Evolutionary conservation across 2,329 filamentous ascomycete species (phyloP).

Genomic region (Graphilbum ipis-grandicollis): DNA sequence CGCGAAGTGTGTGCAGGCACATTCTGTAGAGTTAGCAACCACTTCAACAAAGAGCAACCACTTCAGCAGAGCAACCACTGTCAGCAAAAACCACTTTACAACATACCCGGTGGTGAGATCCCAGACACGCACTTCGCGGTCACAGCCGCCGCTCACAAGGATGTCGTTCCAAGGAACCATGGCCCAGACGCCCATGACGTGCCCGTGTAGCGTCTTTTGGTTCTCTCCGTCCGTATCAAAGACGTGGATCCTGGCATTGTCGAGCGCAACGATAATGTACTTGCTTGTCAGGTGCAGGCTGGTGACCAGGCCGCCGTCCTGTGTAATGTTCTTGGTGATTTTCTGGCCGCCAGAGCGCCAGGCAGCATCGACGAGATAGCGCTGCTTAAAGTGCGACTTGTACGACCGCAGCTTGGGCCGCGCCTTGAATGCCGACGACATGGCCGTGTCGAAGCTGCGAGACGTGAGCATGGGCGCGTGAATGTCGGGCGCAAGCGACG

Average conservation of each 20-base stretch:
- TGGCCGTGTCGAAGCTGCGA: conserved; percentile 38
- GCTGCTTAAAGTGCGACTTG: conserved; percentile 93
- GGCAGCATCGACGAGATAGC: conserved; percentile 91
- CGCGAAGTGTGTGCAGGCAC: conserved; percentile 68
- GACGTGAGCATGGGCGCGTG: conserved; percentile 20
- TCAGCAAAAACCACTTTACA: too few relatives aligned
- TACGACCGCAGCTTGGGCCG: conserved; percentile 63
- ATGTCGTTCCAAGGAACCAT: conserved; percentile 98
- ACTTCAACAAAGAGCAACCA: too few relatives aligned
- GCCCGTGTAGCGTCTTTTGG: conserved; percentile 77
- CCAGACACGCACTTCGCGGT: conserved; percentile 94
- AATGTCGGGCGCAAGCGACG: conserved; percentile 21
- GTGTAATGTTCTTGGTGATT: conserved; percentile 74
- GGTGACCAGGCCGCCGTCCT: conserved; percentile 92
- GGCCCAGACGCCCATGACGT: conserved; percentile 99
- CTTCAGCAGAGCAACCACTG: too few relatives aligned
- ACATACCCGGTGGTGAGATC: conserved; percentile 79
- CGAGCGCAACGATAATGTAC: conserved; percentile 92
- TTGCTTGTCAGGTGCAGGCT: conserved; percentile 86
- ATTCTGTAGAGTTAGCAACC: too few relatives aligned
- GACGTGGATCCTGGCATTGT: conserved; percentile 97
- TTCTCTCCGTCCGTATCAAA: conserved; percentile 84
- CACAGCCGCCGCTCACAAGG: conserved; percentile 88
- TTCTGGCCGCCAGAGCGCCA: conserved; percentile 86
- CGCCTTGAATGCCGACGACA: conserved; percentile 15